A percentile compares a stretch with the other conserved stretches of the same genome.
phyloP scores from a whole-genome alignment of 495 filamentous ascomycete genomes.

The Lichenothelia convexa region DNA sequence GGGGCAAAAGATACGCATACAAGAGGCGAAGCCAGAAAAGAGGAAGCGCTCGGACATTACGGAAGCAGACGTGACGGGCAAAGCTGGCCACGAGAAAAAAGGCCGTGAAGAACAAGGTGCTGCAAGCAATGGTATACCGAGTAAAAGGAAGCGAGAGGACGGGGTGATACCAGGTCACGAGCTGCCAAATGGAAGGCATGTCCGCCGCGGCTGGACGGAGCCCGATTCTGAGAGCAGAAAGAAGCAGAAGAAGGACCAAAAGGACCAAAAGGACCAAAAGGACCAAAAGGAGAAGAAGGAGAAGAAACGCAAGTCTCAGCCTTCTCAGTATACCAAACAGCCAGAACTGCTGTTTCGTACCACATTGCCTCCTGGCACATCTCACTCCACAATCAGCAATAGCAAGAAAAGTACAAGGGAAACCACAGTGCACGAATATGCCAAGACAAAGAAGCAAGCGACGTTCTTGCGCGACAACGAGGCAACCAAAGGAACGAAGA shows the following conservation, averaged over 20 bases:
- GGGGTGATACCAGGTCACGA: conserved; percentile 50
- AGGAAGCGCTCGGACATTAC: conserved; percentile 6
- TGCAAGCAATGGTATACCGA: too few species aligned
- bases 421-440: conserved; percentile 62
- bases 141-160: conserved; percentile 44
- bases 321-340: conserved; percentile 62
- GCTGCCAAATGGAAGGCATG: conserved; percentile 50
- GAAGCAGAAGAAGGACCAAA: conserved; percentile 26
- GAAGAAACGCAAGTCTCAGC: conserved; percentile 34
- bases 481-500: conserved; percentile 24
- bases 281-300: conserved; percentile 33
- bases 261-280: conserved; percentile 29
- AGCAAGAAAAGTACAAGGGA: conserved; percentile 33
- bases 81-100: conserved; percentile 17
- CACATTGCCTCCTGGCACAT: conserved; percentile 46
- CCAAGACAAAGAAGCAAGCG: conserved; percentile 57
- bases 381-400: conserved; percentile 24
- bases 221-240: conserved; percentile 29
- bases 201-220: conserved; percentile 85
- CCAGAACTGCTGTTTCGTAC: conserved; percentile 68
- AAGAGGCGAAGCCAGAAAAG: conserved; percentile 50
- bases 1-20: conserved; percentile 68
- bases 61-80: conserved; percentile 4
- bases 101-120: conserved; percentile 38
- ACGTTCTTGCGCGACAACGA: conserved; percentile 43